These are phyloP conservation scores for Blumeria graminis DNA, from an alignment of 2,329 filamentous ascomycete genomes.

Conservation along the genomic window DNA sequence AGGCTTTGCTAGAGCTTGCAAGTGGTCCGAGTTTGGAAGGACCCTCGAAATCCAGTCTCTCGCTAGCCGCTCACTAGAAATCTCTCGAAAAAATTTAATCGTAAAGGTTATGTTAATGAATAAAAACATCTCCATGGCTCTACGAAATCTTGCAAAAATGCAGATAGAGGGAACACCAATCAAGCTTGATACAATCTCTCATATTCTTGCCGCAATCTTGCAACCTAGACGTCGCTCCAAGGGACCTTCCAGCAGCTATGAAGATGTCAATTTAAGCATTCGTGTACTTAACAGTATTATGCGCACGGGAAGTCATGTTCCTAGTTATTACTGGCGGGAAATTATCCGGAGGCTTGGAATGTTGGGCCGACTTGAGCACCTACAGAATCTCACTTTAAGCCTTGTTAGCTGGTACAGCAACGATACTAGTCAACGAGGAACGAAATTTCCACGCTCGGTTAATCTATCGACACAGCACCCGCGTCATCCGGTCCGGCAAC, in stretches of 20 bases:
- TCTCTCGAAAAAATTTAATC: constrained; percentile 22
- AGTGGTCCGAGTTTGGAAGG: constrained; percentile 27
- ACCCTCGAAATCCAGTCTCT: constrained; percentile 29
- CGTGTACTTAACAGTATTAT: constrained; percentile 24
- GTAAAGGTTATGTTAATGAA: constrained; percentile 17
- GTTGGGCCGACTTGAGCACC: constrained; percentile 24
- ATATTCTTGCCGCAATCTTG: constrained; percentile 19
- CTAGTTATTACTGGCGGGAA: constrained; percentile 27
- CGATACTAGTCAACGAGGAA: background rate
- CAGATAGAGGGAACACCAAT: constrained; percentile 19
- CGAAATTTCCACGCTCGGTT: constrained; percentile 3
- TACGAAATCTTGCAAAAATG: constrained; percentile 22
- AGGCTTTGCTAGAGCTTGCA: constrained; percentile 24
- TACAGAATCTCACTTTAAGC: constrained; percentile 25
- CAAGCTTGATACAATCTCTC: constrained; percentile 19
- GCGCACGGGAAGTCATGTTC: constrained; percentile 19
- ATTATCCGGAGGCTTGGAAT: constrained; percentile 35
- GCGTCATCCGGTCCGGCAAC: constrained; percentile 16
- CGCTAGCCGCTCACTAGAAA: constrained; percentile 16
- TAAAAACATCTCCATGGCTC: constrained; percentile 14
- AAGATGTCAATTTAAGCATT: constrained; percentile 17
- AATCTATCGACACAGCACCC: constrained; percentile 7
- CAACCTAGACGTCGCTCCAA: constrained; percentile 15
- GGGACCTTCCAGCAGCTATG: constrained; percentile 4
- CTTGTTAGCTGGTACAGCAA: constrained; percentile 21